Conservation (phyloP, 108 stramenopile genomes). For the Cyclotella atomus region DNA sequence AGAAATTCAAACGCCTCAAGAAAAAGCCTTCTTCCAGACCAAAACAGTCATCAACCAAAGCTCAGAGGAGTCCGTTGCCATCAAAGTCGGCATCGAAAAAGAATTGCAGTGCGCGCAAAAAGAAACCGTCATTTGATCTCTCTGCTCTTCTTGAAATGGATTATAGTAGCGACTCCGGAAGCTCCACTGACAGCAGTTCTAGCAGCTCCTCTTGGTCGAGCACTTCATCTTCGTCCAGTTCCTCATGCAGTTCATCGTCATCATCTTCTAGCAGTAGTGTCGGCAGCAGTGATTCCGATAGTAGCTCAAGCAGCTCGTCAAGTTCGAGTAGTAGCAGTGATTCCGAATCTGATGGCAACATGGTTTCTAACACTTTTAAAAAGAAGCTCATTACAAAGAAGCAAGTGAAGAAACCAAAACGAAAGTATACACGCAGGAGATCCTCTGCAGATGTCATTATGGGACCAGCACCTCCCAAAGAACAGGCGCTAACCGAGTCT, state of each 20-base stretch:
- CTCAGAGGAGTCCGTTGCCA: not conserved
- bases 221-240: constrained; percentile 16
- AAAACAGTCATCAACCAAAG: not conserved
- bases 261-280: not conserved
- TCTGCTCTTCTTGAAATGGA: not conserved
- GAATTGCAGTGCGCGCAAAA: constrained; percentile 1
- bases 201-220: not conserved
- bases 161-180: constrained; percentile 20
- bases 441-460: constrained; percentile 38
- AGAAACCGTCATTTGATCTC: constrained; percentile 16
- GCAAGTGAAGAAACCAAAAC: constrained; percentile 21
- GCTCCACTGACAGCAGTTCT: constrained; percentile 20
- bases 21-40: not conserved
- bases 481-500: constrained; percentile 32
- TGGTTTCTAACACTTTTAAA: not conserved
- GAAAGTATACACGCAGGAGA: constrained; percentile 15
- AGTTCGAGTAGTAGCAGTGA: constrained; percentile 22
- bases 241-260: not conserved
- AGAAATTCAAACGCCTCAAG: constrained; percentile 13
- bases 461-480: constrained; percentile 47
- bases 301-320: not conserved
- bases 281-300: constrained; percentile 24
- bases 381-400: constrained; percentile 22
- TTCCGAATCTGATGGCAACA: constrained; percentile 40
- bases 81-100: not conserved